Conservation (phyloP, 352 stramenopile species). For the Phytophthora boehmeriae region DNA sequence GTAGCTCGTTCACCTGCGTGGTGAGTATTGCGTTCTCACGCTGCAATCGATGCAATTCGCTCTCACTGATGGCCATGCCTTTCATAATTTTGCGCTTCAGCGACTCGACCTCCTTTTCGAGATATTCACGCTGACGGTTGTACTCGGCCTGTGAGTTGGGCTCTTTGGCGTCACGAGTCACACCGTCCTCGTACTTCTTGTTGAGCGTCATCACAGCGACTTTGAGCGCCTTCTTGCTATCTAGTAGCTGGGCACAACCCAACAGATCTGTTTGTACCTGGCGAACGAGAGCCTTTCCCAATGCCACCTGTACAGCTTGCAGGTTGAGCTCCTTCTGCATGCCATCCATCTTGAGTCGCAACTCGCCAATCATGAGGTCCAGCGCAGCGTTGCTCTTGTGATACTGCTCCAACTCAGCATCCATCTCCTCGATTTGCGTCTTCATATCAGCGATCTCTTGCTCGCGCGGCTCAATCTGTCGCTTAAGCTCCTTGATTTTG, state of each 20-base stretch:
- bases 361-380: conserved; percentile 95
- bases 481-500: conserved; percentile 97
- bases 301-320: conserved; percentile 68
- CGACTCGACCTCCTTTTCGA: conserved; percentile 90
- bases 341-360: conserved; percentile 93
- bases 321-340: conserved; percentile 87
- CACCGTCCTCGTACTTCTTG: conserved; percentile 86
- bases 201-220: conserved; percentile 79
- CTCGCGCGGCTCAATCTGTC: conserved; percentile 95
- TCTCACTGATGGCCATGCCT: conserved; percentile 84
- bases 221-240: conserved; percentile 84
- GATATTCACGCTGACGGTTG: conserved; percentile 91
- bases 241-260: conserved; percentile 69
- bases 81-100: conserved; percentile 93
- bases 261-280: conserved; percentile 84
- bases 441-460: conserved; percentile 95
- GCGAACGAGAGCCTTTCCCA: conserved; percentile 70
- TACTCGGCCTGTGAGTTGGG: conserved; percentile 92
- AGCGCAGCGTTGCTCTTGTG: conserved; percentile 95
- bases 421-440: conserved; percentile 96
- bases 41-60: conserved; percentile 78
- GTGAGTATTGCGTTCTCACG: conserved; percentile 85
- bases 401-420: conserved; percentile 94
- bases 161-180: conserved; percentile 79
- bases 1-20: conserved; percentile 83